These are phyloP conservation scores for Melanogaster broomeanus DNA, from an alignment of 768 basidiomycete genomes.

Conservation along the genomic window DNA sequence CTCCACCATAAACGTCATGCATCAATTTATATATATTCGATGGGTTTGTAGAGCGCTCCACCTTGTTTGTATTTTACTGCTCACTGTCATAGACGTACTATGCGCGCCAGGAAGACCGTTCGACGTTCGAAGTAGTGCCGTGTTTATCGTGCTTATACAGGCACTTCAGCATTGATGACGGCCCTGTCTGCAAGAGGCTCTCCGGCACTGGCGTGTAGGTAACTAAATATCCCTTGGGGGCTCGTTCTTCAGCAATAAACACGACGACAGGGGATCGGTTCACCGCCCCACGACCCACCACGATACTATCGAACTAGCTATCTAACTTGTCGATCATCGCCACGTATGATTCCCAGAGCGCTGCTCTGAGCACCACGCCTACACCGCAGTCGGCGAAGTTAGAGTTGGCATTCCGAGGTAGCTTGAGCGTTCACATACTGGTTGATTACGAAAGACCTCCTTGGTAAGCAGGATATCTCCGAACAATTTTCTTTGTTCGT, in stretches of 20 bases:
- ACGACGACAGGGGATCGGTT: constrained; percentile 17
- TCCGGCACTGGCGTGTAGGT: constrained; percentile 60
- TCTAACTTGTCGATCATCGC: constrained; percentile 41
- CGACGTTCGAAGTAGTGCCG: constrained; percentile 93
- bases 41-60: too few species aligned
- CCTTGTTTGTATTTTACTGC: too few species aligned
- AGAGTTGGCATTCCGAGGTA: too few species aligned
- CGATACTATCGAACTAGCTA: constrained; percentile 40
- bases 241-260: constrained; percentile 10
- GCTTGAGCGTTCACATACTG: too few species aligned
- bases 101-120: too few species aligned
- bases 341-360: constrained; percentile 56
- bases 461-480: too few species aligned
- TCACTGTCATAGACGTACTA: too few species aligned
- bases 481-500: too few species aligned
- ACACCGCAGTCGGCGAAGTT: constrained; percentile 70
- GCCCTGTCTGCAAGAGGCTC: constrained; percentile 67
- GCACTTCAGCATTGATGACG: too few species aligned
- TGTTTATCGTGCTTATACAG: constrained; percentile 96
- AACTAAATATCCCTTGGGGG: constrained; percentile 34
- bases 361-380: constrained; percentile 64
- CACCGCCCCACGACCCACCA: constrained; percentile 39
- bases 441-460: too few species aligned
- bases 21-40: too few species aligned
- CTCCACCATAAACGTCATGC: too few species aligned